Percentiles rank a stretch among this genome's conserved stretches.
Evolutionary conservation across 2,329 filamentous ascomycete species (phyloP).

Genomic region (Monilinia laxa): DNA sequence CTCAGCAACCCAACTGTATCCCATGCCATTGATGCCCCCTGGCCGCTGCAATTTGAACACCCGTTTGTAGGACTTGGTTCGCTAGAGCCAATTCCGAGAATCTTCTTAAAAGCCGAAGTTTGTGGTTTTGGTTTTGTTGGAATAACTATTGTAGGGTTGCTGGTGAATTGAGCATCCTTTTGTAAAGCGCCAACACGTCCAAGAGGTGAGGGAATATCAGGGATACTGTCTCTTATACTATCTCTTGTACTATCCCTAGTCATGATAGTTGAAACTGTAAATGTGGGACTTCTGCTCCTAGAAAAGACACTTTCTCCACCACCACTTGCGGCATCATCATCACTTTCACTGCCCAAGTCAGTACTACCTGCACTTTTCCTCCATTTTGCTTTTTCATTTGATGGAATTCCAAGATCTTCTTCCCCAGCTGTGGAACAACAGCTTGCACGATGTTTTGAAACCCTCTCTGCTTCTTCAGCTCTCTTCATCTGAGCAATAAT

Average conservation of each 20-base stretch:
- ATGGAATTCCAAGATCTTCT: constrained; percentile 37
- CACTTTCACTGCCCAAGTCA: constrained; percentile 38
- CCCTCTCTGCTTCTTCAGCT: constrained; percentile 17
- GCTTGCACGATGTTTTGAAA: constrained; percentile 11
- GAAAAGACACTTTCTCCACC: constrained; percentile 50
- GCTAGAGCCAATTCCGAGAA: constrained; percentile 41
- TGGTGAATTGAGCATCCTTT: background rate
- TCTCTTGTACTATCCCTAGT: constrained; percentile 22
- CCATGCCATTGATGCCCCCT: constrained; percentile 61
- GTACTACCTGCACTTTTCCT: constrained; percentile 37
- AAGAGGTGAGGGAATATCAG: constrained; percentile 6
- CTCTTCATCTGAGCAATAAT: constrained; percentile 32
- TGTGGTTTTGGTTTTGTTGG: constrained; percentile 40
- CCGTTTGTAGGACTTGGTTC: constrained; percentile 33
- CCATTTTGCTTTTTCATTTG: constrained; percentile 25
- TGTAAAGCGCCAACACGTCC: constrained; percentile 15
- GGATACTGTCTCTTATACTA: constrained; percentile 16
- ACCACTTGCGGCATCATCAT: constrained; percentile 24
- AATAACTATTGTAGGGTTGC: constrained; percentile 24
- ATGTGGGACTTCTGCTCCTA: constrained; percentile 57
- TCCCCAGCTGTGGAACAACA: constrained; percentile 19
- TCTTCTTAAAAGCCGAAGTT: constrained; percentile 50
- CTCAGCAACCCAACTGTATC: constrained; percentile 61
- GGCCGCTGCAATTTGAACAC: constrained; percentile 59
- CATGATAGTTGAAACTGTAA: constrained; percentile 30